Base-by-base conservation (phyloP, 2,329 filamentous ascomycete species). In the Colletotrichum sansevieriae region DNA sequence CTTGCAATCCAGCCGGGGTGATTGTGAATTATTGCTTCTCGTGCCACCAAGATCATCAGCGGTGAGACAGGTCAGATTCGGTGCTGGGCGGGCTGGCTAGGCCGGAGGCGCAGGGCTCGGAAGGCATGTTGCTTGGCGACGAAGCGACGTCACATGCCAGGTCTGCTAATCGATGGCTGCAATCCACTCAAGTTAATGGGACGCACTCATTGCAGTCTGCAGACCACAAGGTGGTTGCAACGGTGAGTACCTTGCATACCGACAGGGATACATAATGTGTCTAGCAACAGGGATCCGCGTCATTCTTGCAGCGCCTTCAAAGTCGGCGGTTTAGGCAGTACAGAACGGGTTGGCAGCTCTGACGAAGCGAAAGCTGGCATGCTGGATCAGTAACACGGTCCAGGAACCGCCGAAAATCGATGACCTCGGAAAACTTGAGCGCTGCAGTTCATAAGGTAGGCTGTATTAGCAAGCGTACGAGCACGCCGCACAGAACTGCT, bases 51-150 rank as follows among this genome's bases (percentile, higher is more conserved):
- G 55, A 61, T 61, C 47, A 55, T 25, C 8, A 54, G 66, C 62
- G 66, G 66, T 66, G 66, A 69, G 66, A 65, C 66, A 61, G 25
- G 39, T 25, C 20, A 65, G 20, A 65, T 59, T n/a, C 49, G 47
- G 51, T 46, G 13, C 22, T 44, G 55, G 61, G 54, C 29, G 52
- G 46, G 61, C 39, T 52, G 39, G 61, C 39, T 29, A 59, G 62
- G 33, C 33, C 33, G n/a, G 22, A 47, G n/a, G 54, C n/a, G 33
- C 49, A 18, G 46, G 18, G 29, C 8, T 29, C 29, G 8, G 29
- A 29, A 29, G 18, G 62, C 25, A 60, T 65, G 65, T 35, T 22
- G 44, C 43, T 25, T 60, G 62, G 65, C 62, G 22, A 18, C 10
- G 22, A 37, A 57, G 37, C 55, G 22, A 33, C 35, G 35, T 22